Conservation (phyloP, 257 asterid species). For the Mentha longifolia region DNA sequence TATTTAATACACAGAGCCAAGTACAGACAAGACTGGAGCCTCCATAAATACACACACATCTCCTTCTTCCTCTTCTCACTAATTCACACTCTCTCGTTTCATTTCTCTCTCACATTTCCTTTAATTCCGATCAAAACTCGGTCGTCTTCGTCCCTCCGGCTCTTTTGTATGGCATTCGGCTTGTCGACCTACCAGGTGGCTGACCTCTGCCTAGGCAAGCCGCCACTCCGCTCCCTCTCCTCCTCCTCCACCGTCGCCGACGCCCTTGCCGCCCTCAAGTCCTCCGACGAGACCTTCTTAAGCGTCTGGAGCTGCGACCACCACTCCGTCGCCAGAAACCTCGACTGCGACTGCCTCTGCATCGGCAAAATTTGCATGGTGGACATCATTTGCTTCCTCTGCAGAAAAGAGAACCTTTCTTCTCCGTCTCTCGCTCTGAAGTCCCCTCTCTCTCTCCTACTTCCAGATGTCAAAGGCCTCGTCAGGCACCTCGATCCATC, state of each 20-base stretch:
- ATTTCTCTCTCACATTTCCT: neutral
- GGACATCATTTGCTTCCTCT: constrained; percentile 70
- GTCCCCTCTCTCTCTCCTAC: constrained; percentile 62
- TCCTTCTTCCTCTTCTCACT: constrained; percentile 8
- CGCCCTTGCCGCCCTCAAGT: constrained; percentile 67
- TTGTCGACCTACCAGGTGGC: constrained; percentile 68
- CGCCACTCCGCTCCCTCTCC: constrained; percentile 73
- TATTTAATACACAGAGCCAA: too few species aligned
- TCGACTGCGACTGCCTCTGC: constrained; percentile 61
- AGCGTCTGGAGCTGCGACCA: constrained; percentile 90
- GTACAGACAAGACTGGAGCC: neutral
- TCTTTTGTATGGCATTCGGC: constrained; percentile 68
- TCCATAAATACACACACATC: constrained; percentile 11
- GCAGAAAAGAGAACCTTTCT: constrained; percentile 52
- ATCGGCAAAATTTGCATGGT: constrained; percentile 85
- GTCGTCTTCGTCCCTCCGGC: too few species aligned
- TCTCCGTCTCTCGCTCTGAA: constrained; percentile 66
- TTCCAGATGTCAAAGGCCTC: constrained; percentile 43
- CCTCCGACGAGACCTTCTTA: constrained; percentile 48
- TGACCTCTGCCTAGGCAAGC: constrained; percentile 94
- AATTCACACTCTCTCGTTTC: neutral
- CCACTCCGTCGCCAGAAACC: constrained; percentile 37
- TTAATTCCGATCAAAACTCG: neutral
- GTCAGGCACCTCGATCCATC: constrained; percentile 73
- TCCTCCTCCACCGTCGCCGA: constrained; percentile 62